Conservation (phyloP, 371 early-diverging fungal genomes). For the Rhizopus arrhizus region DNA sequence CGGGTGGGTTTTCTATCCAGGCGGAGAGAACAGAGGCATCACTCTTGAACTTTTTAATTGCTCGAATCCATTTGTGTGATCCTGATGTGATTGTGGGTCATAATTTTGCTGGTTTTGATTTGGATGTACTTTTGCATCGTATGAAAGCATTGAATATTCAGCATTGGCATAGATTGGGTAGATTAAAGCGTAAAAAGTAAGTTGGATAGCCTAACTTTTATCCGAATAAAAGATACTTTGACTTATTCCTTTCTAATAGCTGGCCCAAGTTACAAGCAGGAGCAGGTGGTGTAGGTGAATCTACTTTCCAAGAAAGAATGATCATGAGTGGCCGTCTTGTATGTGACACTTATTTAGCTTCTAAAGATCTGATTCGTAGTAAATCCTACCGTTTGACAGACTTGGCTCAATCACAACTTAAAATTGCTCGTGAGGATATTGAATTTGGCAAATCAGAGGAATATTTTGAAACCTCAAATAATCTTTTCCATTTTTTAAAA, state of each 20-base stretch:
- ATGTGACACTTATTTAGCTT: conserved; percentile 92
- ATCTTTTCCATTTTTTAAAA: conserved; percentile 70
- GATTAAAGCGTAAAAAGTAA: conserved; percentile 79
- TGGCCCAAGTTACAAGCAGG: conserved; percentile 85
- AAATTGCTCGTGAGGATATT: conserved; percentile 83
- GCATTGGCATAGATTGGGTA: conserved; percentile 66
- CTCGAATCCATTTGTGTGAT: conserved; percentile 75
- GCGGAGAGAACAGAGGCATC: conserved; percentile 66
- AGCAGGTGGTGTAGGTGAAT: conserved; percentile 83
- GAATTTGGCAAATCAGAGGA: conserved; percentile 77
- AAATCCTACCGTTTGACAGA: conserved; percentile 86
- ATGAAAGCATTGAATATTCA: conserved; percentile 79
- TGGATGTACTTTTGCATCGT: conserved; percentile 92
- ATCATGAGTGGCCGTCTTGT: conserved; percentile 90
- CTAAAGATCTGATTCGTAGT: conserved; percentile 86
- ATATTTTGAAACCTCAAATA: conserved; percentile 66
- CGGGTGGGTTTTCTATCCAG: conserved; percentile 35
- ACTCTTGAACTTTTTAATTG: conserved; percentile 70
- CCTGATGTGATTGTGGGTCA: conserved; percentile 98
- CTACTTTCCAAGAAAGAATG: conserved; percentile 69
- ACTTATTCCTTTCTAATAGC: conserved; percentile 14
- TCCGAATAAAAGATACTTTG: background rate
- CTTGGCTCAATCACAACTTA: conserved; percentile 77
- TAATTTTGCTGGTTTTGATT: conserved; percentile 91
- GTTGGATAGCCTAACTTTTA: conserved; percentile 11